Evolutionary conservation across 495 filamentous ascomycete species (phyloP).

Genomic region (Gamarada debralockiae): DNA sequence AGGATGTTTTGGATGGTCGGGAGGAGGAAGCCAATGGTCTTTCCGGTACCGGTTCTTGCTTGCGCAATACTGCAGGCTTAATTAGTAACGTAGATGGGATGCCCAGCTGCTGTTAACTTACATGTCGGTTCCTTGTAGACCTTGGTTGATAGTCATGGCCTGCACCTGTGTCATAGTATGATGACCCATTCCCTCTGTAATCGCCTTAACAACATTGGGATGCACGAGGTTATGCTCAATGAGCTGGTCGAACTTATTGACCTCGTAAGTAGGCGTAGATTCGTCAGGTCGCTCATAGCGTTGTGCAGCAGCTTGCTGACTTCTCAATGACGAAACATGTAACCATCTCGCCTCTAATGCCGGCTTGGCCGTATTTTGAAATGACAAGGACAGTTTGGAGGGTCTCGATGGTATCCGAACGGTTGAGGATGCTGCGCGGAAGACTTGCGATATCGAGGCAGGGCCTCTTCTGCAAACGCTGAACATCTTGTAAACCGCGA

Average conservation of each 20-base stretch:
- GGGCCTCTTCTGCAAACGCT: constrained; percentile 22
- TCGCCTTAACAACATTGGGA: constrained; percentile 56
- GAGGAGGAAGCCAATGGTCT: constrained; percentile 79
- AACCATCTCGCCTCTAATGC: constrained; percentile 25
- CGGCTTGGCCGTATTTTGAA: not conserved
- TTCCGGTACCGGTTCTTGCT: constrained; percentile 85
- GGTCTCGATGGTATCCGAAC: constrained; percentile 18
- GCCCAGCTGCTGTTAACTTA: constrained; percentile 41
- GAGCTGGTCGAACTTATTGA: constrained; percentile 72
- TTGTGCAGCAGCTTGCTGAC: constrained; percentile 13
- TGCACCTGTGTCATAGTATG: constrained; percentile 94
- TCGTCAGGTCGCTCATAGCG: not conserved
- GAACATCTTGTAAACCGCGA: constrained; percentile 18
- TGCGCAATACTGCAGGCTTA: constrained; percentile 64
- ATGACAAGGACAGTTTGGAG: constrained; percentile 16
- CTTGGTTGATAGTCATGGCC: constrained; percentile 71
- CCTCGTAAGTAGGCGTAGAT: not conserved
- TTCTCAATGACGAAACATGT: constrained; percentile 26
- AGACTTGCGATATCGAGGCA: constrained; percentile 21
- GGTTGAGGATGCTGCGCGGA: constrained; percentile 11
- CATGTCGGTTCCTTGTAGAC: constrained; percentile 77
- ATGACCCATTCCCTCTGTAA: constrained; percentile 71
- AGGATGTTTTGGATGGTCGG: constrained; percentile 73
- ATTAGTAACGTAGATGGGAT: constrained; percentile 16
- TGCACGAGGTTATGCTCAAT: constrained; percentile 58